Evolutionary conservation across 768 basidiomycete genomes (phyloP), one percentile per base, ranked within the genome.

Genomic region (Mycena epipterygia): DNA sequence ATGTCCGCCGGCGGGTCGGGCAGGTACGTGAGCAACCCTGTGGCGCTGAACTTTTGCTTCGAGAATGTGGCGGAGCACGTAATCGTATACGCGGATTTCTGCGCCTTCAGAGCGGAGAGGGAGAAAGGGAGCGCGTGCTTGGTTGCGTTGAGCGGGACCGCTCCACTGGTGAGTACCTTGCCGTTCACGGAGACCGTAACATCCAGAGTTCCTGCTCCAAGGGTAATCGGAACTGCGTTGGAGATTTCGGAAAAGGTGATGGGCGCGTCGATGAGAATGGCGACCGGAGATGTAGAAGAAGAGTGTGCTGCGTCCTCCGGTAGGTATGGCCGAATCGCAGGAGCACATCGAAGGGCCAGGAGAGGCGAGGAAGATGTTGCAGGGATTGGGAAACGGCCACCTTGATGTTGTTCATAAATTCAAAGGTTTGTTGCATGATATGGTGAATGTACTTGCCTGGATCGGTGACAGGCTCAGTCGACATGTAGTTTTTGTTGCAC

Each of bases 401-500:
- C 81, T 83, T 30, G 32, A 67, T 62, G 29, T 33, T 21, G 3
- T 21, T 48, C 37, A 65, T 23, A 12, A 41, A 17, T 30, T 49
- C 57, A 9, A 72, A 19, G 58, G 57, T 17, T 51, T 49, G 4
- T 70, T 64, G 48, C 21, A 25, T 6, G n/a, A 19, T 37, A 33
- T n/a, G 16, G 76, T 39, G 16, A 16, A 3, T 32, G 51, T 30
- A 21, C 51, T 19, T 55, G 75, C 88, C 89, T 42, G 89, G 89
- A 9, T 82, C 78, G 9, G 82, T 79, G 32, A 85, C 62, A 19
- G 82, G 82, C 39, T 82, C 79, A 0, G 80, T 79, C 5, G 83
- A 74, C 83, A 83, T 85, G 73, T 90, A 90, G 61, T 88, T 81
- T 71, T 90, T 90, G 32, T 84, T 85, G 72, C 89, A 90, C 89